Percentiles rank a stretch among this genome's conserved stretches.
These are phyloP conservation scores for Phytophthora pistaciae DNA, from an alignment of 352 stramenopile genomes.

Conservation along the genomic window DNA sequence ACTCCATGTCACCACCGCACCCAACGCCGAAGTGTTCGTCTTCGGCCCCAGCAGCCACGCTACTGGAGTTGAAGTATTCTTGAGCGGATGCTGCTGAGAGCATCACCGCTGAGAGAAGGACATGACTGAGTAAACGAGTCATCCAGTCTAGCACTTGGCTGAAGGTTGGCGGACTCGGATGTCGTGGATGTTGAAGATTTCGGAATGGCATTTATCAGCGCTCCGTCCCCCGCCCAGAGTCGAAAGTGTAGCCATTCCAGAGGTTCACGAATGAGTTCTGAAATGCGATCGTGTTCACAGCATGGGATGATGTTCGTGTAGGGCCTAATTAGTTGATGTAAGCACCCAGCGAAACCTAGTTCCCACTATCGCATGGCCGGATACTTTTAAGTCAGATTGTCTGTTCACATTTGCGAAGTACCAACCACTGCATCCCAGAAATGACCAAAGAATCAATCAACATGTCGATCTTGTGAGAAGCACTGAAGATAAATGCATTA, in stretches of 20 bases:
- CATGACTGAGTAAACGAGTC: neutral
- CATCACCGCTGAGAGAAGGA: constrained; percentile 3
- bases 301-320: neutral
- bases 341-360: neutral
- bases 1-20: constrained; percentile 36
- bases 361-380: neutral
- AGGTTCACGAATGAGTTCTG: neutral
- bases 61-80: constrained; percentile 14
- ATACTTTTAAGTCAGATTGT: neutral
- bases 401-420: too few relatives aligned
- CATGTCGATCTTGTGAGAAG: neutral
- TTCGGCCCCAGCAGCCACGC: constrained; percentile 16
- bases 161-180: neutral
- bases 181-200: constrained; percentile 8
- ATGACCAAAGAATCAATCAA: neutral
- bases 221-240: neutral
- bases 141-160: constrained; percentile 1
- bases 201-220: constrained; percentile 1
- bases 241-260: neutral
- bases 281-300: neutral
- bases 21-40: constrained; percentile 38
- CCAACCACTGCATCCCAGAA: neutral
- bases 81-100: constrained; percentile 10
- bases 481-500: neutral
- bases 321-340: neutral